A percentile compares a stretch with the other conserved stretches of the same genome.
phyloP scores from a whole-genome alignment of 1,139 yeast genomes.

The Lodderomyces beijingensis region DNA sequence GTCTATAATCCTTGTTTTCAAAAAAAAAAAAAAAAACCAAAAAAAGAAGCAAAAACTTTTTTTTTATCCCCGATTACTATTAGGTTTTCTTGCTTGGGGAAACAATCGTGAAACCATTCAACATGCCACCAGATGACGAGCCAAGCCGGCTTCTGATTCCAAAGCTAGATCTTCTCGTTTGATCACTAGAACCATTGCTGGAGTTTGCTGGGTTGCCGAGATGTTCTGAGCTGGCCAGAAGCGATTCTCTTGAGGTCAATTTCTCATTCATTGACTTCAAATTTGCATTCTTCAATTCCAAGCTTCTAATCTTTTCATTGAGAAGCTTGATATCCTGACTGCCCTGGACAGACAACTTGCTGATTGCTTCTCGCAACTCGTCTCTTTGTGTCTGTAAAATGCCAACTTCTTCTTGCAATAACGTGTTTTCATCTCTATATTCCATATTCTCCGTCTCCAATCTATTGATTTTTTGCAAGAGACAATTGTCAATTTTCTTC shows the following conservation, averaged over 20 bases:
- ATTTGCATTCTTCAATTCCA: slow-evolving; percentile 39
- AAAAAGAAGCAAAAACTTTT: neutral
- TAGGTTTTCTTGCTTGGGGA: slow-evolving; percentile 32
- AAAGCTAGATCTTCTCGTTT: slow-evolving; percentile 4
- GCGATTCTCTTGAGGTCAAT: too few relatives aligned
- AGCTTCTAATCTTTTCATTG: slow-evolving; percentile 37
- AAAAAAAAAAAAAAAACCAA: neutral
- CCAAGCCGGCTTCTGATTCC: slow-evolving; percentile 1
- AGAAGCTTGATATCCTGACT: slow-evolving; percentile 34
- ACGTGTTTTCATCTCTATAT: slow-evolving; percentile 4
- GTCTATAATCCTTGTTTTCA: too few relatives aligned
- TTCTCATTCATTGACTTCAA: slow-evolving; percentile 32
- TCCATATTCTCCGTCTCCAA: slow-evolving; percentile 13
- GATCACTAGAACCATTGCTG: slow-evolving; percentile 8
- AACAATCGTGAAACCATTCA: slow-evolving; percentile 42
- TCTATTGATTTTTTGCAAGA: slow-evolving; percentile 6
- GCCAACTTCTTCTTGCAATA: slow-evolving; percentile 15
- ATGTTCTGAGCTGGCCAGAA: too few relatives aligned
- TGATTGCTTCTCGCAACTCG: slow-evolving; percentile 53
- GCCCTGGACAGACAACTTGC: slow-evolving; percentile 33
- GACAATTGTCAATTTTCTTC: slow-evolving; percentile 25
- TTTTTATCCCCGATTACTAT: slow-evolving; percentile 16
- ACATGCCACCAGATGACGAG: slow-evolving; percentile 29
- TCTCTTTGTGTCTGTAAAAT: slow-evolving; percentile 51
- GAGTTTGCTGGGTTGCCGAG: too few relatives aligned